phyloP scores from a whole-genome alignment of 495 filamentous ascomycete species.

The Choiromyces venosus region DNA sequence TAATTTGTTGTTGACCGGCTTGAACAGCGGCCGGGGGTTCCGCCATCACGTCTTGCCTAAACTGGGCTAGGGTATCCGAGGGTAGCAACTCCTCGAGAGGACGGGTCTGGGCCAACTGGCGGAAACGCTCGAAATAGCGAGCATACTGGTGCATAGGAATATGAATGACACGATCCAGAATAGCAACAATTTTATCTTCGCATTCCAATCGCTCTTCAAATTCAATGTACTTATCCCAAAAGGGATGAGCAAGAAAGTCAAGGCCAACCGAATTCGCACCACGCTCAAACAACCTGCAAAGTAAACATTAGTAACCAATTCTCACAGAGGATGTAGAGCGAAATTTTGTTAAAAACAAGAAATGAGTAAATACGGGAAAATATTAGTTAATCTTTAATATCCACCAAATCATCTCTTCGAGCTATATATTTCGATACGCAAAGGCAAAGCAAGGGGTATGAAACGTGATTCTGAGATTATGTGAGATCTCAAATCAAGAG shows the following conservation, averaged over 20 bases:
- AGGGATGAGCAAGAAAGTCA: constrained; percentile 89
- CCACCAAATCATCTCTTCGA: constrained; percentile 29
- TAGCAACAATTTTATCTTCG: constrained; percentile 76
- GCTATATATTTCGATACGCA: constrained; percentile 26
- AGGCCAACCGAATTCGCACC: constrained; percentile 78
- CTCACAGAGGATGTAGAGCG: constrained; percentile 27
- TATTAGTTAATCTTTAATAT: constrained; percentile 36
- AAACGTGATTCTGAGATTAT: constrained; percentile 41
- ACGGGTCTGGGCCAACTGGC: constrained; percentile 65
- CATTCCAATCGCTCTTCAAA: constrained; percentile 88
- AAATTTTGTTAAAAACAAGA: constrained; percentile 30
- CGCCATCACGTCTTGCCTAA: constrained; percentile 63
- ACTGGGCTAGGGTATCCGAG: constrained; percentile 60
- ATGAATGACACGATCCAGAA: constrained; percentile 77
- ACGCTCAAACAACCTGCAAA: constrained; percentile 80
- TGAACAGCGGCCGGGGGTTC: constrained; percentile 50
- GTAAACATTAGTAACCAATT: constrained; percentile 54
- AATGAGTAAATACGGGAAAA: constrained; percentile 45
- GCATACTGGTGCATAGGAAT: constrained; percentile 97
- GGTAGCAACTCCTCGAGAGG: constrained; percentile 69
- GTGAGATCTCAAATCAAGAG: constrained; percentile 42
- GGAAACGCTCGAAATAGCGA: constrained; percentile 88
- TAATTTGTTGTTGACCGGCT: constrained; percentile 50
- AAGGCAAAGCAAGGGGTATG: constrained; percentile 39
- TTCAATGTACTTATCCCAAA: constrained; percentile 99